phyloP scores from a whole-genome alignment of 2,329 filamentous ascomycete genomes.

The Pseudofabraea citricarpa region DNA sequence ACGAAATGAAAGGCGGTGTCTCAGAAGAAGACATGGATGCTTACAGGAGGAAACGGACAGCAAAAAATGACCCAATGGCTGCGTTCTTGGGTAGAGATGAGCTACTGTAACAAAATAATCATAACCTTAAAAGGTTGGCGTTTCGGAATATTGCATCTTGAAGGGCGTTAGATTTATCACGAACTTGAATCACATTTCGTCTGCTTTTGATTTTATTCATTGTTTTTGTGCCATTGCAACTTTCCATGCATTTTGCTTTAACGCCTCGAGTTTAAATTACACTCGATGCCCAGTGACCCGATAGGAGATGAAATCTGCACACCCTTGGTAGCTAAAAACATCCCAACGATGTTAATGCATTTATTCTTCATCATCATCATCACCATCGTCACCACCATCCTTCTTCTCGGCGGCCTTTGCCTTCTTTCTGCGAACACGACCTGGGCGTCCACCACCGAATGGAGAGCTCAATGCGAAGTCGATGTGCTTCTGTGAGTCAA shows the following conservation, averaged over 20 bases:
- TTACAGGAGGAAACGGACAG: constrained; percentile 71
- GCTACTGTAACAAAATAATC: constrained; percentile 38
- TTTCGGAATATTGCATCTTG: too few species aligned
- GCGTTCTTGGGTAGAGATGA: constrained; percentile 72
- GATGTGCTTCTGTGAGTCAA: constrained; percentile 99
- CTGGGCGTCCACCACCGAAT: constrained; percentile 94
- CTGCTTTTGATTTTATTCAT: too few species aligned
- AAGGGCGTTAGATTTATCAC: too few species aligned
- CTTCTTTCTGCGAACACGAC: constrained; percentile 99
- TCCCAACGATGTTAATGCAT: constrained; percentile 23
- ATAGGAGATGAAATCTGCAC: constrained; percentile 15
- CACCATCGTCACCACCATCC: constrained; percentile 75
- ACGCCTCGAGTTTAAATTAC: constrained; percentile 18
- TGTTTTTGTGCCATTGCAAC: constrained; percentile 5
- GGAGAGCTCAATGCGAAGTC: constrained; percentile 97
- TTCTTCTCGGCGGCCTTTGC: constrained; percentile 88
- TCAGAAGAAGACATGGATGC: constrained; percentile 83
- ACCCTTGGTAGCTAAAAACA: constrained; percentile 28
- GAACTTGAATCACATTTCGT: too few species aligned
- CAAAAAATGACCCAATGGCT: constrained; percentile 83
- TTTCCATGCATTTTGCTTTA: constrained; percentile 16
- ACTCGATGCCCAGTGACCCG: constrained; percentile 15
- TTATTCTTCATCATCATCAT: constrained; percentile 63
- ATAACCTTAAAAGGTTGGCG: constrained; percentile 11
- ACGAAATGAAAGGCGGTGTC: constrained; percentile 73